Percentiles rank a stretch among this genome's conserved stretches.
Evolutionary conservation across 169 alveolate species (phyloP).

Genomic region (Cryptosporidium ubiquitum): DNA sequence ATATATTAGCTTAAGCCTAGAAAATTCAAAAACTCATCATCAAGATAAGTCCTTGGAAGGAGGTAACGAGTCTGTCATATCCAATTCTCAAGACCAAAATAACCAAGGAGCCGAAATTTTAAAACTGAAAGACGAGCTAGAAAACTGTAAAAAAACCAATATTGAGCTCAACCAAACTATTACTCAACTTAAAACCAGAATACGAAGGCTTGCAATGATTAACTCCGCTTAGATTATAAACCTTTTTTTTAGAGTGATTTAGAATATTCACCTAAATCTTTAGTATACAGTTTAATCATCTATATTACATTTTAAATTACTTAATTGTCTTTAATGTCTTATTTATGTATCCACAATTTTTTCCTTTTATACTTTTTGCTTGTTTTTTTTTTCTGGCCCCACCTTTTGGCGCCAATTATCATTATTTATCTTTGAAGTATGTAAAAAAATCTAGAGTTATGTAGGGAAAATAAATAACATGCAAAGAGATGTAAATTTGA

Average conservation of each 20-base stretch:
- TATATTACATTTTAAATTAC: neutral
- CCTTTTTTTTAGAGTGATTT: neutral
- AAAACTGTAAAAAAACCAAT: neutral
- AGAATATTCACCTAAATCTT: too few relatives aligned
- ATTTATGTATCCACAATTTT: neutral
- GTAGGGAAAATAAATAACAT: constrained; percentile 5
- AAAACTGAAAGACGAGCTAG: constrained; percentile 3
- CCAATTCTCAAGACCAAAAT: neutral
- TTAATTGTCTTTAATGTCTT: neutral
- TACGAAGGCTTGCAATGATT: constrained; percentile 59
- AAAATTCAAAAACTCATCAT: neutral
- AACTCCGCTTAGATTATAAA: neutral
- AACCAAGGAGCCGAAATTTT: neutral
- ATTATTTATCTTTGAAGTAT: neutral
- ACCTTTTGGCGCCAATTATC: constrained; percentile 35
- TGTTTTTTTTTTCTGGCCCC: constrained; percentile 9
- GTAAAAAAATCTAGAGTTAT: neutral
- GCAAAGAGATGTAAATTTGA: constrained; percentile 32
- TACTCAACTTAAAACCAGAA: constrained; percentile 11
- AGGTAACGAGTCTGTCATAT: neutral
- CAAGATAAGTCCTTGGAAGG: neutral
- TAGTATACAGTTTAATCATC: too few relatives aligned
- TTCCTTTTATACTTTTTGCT: neutral
- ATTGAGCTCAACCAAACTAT: constrained; percentile 15
- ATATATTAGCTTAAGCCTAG: neutral